Evolutionary conservation across 2,329 filamentous ascomycete genomes (phyloP).

Genomic region (Passalora sequoiae): DNA sequence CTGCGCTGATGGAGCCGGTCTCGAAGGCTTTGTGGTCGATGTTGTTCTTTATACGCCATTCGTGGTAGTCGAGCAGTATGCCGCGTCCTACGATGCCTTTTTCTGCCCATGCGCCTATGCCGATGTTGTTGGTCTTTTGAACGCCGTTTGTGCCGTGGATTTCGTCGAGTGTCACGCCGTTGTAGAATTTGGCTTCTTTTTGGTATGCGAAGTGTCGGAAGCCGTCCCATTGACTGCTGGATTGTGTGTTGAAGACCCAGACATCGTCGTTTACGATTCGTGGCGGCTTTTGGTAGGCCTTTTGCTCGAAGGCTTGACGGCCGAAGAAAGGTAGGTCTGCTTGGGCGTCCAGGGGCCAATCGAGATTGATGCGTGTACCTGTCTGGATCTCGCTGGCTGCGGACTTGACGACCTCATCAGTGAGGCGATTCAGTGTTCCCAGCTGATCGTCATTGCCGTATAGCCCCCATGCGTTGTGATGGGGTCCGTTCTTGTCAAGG

Average conservation of each 20-base stretch:
- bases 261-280: slow-evolving; percentile 56
- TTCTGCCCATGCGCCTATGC: slow-evolving; percentile 47
- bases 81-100: slow-evolving; percentile 54
- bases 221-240: slow-evolving; percentile 44
- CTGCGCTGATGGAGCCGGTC: slow-evolving; percentile 33
- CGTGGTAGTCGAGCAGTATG: slow-evolving; percentile 51
- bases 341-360: slow-evolving; percentile 56
- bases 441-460: slow-evolving; percentile 52
- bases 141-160: slow-evolving; percentile 36
- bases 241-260: slow-evolving; percentile 40
- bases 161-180: slow-evolving; percentile 37
- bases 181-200: slow-evolving; percentile 38
- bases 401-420: slow-evolving; percentile 49
- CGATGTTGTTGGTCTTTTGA: slow-evolving; percentile 37
- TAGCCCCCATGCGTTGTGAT: slow-evolving; percentile 37
- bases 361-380: slow-evolving; percentile 54
- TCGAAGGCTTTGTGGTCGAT: slow-evolving; percentile 34
- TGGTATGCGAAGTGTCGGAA: slow-evolving; percentile 50
- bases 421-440: slow-evolving; percentile 58
- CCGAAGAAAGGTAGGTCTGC: slow-evolving; percentile 51
- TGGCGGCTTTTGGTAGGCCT: slow-evolving; percentile 49
- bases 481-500: slow-evolving; percentile 45
- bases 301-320: slow-evolving; percentile 52
- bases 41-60: slow-evolving; percentile 42
- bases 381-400: slow-evolving; percentile 49